These are phyloP conservation scores for Penicillium argentinense DNA, from an alignment of 495 filamentous ascomycete genomes.

Conservation along the genomic window DNA sequence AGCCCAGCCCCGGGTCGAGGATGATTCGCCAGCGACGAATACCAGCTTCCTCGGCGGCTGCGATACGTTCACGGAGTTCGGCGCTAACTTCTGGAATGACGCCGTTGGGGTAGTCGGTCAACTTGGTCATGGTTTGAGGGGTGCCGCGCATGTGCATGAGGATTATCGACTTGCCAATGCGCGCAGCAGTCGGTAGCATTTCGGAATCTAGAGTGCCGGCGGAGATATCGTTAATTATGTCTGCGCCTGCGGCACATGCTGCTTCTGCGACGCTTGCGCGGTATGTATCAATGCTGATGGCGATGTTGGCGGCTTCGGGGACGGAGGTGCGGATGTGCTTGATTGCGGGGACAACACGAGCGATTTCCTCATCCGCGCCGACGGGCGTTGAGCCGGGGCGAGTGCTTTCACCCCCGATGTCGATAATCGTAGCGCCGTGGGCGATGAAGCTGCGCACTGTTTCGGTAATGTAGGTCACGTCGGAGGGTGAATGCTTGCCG, in stretches of 20 bases:
- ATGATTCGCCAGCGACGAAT: slow-evolving; percentile 91
- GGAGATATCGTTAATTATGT: slow-evolving; percentile 95
- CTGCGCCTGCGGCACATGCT: slow-evolving; percentile 78
- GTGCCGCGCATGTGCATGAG: slow-evolving; percentile 96
- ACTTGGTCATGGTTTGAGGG: slow-evolving; percentile 74
- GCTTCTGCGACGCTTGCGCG: slow-evolving; percentile 79
- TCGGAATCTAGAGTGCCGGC: slow-evolving; percentile 74
- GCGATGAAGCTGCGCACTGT: slow-evolving; percentile 60
- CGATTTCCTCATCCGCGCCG: slow-evolving; percentile 67
- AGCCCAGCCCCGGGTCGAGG: slow-evolving; percentile 91
- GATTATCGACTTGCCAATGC: slow-evolving; percentile 76
- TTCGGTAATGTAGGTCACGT: slow-evolving; percentile 38
- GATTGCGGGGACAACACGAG: slow-evolving; percentile 77
- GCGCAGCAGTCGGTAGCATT: slow-evolving; percentile 81
- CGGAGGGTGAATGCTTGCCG: slow-evolving; percentile 54
- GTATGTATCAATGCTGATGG: slow-evolving; percentile 91
- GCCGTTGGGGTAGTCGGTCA: slow-evolving; percentile 71
- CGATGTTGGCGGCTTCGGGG: slow-evolving; percentile 58
- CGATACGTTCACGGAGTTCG: slow-evolving; percentile 71
- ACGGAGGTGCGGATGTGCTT: slow-evolving; percentile 63
- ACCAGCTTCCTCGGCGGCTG: slow-evolving; percentile 77
- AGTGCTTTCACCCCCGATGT: slow-evolving; percentile 91
- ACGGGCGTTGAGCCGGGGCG: slow-evolving; percentile 71
- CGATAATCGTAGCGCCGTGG: slow-evolving; percentile 77
- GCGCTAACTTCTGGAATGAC: slow-evolving; percentile 65